Base-by-base conservation (phyloP, 345 rosid genomes). In the Eucalyptus globulus region DNA sequence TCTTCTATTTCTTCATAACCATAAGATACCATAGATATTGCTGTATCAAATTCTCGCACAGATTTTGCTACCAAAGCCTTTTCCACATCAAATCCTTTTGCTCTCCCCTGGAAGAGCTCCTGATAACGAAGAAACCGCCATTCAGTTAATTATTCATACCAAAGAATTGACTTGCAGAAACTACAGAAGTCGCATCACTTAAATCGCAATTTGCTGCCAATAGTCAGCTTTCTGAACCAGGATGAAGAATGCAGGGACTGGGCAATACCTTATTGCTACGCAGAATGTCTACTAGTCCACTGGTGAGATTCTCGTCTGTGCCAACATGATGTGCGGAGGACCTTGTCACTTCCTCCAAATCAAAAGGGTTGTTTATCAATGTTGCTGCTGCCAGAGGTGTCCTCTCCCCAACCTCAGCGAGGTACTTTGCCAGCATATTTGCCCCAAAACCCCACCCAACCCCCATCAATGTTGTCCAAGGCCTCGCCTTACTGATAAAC, bases 381-480 rank as follows among this genome's bases (percentile, higher is more conserved):
- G 95, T 94, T 80, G 94, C 97, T 89, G 99, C 99, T 49, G 95
- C 95, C 89, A 97, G 94, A 90, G 98, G 99, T 50, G 99, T 96
- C 88, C 83, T 92, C 87, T 97, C 99, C 62, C 98, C 96, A 47
- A 93, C 98, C 94, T 97, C 99, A 69, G 97, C 98, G 51, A 97
- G 91, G 92, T 97, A 97, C 90, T 97, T 97, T 8, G 97, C 95
- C 91, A 97, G 85, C 98, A 97, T 97, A 91, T 95, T 97, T 80
- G 98, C 98, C 89, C 99, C 99, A 37, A 94, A 97, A 90, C 97
- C 99, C 94, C 97, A 92, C 44, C 99, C 99, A 90, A 97, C 94
- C 80, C 95, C 95, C 96, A 95, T 93, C 89, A 97, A 88, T 37
- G 98, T 94, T 49, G 97, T 95, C 98, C 98, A 94, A n/a, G 98